Percentiles rank a stretch among this genome's conserved stretches.
These are phyloP conservation scores for Lactarius vividus DNA, from an alignment of 768 basidiomycete genomes.

Conservation along the genomic window DNA sequence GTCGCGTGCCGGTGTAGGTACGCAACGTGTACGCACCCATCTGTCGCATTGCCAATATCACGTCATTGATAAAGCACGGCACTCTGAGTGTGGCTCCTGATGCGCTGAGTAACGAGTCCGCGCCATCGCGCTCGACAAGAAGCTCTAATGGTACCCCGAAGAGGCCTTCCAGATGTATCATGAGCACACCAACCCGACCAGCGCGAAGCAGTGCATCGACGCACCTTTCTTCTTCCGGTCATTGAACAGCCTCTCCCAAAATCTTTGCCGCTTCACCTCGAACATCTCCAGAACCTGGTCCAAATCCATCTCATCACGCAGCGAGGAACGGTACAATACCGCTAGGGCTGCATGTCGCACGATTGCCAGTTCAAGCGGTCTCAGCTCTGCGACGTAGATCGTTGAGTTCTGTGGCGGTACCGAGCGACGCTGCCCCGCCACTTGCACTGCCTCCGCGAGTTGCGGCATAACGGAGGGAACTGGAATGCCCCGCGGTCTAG, in stretches of 20 bases:
- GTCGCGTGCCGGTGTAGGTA: slow-evolving; percentile 4
- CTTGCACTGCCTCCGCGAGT: slow-evolving; percentile 89
- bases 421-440: slow-evolving; percentile 82
- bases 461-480: slow-evolving; percentile 58
- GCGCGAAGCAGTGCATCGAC: slow-evolving; percentile 29
- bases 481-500: no score
- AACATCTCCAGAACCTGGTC: slow-evolving; percentile 94
- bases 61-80: slow-evolving; percentile 97
- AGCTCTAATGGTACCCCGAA: slow-evolving; percentile 93
- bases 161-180: slow-evolving; percentile 58
- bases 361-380: slow-evolving; percentile 79
- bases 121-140: slow-evolving; percentile 89
- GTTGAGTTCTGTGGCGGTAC: slow-evolving; percentile 69
- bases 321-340: slow-evolving; percentile 68
- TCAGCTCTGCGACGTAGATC: slow-evolving; percentile 82
- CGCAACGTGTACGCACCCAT: slow-evolving; percentile 69
- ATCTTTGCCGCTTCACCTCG: slow-evolving; percentile 87
- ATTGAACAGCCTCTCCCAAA: slow-evolving; percentile 95
- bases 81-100: slow-evolving; percentile 81
- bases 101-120: slow-evolving; percentile 89
- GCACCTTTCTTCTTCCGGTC: slow-evolving; percentile 90
- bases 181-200: slow-evolving; percentile 4
- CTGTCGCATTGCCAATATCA: slow-evolving; percentile 96
- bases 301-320: slow-evolving; percentile 80
- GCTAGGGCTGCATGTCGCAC: slow-evolving; percentile 90